phyloP scores from a whole-genome alignment of 2,329 filamentous ascomycete genomes.

The Neonectria sp. region DNA sequence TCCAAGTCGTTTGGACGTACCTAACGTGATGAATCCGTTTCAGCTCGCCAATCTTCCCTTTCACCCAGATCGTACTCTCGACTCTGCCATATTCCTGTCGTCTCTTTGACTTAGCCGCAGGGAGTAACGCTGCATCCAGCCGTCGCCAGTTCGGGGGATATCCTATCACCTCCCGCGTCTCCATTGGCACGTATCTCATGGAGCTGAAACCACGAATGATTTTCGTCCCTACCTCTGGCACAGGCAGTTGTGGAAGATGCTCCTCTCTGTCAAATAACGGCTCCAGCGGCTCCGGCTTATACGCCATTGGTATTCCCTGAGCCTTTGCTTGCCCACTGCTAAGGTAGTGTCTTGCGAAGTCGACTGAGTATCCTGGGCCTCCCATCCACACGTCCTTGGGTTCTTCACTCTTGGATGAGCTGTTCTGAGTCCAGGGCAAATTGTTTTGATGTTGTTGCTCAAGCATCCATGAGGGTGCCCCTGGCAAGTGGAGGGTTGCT shows the following conservation, averaged over 20 bases:
- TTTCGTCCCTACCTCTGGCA: not conserved
- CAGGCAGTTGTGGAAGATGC: slow-evolving; percentile 9
- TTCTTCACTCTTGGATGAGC: slow-evolving; percentile 6
- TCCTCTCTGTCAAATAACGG: slow-evolving; percentile 30
- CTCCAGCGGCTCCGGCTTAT: slow-evolving; percentile 37
- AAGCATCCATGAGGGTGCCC: too few relatives aligned
- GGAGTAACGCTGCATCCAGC: not conserved
- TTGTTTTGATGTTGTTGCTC: fast-evolving
- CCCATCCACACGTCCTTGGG: slow-evolving; percentile 38
- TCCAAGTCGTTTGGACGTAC: not conserved
- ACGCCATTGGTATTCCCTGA: not conserved
- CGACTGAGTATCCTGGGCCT: slow-evolving; percentile 34
- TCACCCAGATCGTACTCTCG: not conserved
- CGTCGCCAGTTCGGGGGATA: not conserved
- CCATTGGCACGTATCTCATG: not conserved
- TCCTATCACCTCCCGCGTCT: slow-evolving; percentile 2
- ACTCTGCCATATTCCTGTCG: not conserved
- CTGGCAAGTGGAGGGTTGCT: not conserved
- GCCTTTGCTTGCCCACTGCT: slow-evolving; percentile 20
- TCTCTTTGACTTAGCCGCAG: too few relatives aligned
- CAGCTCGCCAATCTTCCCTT: not conserved
- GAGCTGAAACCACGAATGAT: not conserved
- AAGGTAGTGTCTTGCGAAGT: slow-evolving; percentile 31
- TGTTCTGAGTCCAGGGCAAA: not conserved
- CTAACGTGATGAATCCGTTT: not conserved